These are phyloP conservation scores for Vickermania ingenoplastis DNA, from an alignment of 208 protist species.

Conservation along the genomic window DNA sequence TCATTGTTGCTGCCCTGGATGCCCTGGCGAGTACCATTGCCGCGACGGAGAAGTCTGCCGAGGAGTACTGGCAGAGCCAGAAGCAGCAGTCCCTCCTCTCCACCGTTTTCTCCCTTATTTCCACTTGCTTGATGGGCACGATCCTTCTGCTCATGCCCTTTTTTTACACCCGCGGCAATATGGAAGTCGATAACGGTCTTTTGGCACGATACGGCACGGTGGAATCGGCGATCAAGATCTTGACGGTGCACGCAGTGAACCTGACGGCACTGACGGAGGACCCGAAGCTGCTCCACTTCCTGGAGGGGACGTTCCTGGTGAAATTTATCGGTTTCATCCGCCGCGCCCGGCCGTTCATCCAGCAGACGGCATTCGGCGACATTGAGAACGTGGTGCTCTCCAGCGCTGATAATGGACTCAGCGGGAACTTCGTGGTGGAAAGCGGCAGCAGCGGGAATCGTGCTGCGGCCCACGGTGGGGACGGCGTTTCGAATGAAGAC, in stretches of 20 bases:
- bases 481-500: not conserved
- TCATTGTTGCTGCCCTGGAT: not conserved
- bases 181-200: not conserved
- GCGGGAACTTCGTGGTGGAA: too few species aligned
- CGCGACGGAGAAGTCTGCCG: too few species aligned
- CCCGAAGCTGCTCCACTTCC: not conserved
- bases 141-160: not conserved
- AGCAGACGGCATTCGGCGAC: conserved; percentile 12
- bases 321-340: not conserved
- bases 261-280: not conserved
- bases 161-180: not conserved
- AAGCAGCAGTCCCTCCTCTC: not conserved
- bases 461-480: not conserved
- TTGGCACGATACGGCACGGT: not conserved
- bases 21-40: too few species aligned
- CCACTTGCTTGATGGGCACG: not conserved
- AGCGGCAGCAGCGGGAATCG: too few species aligned
- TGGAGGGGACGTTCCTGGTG: not conserved
- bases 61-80: not conserved
- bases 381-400: conserved; percentile 13
- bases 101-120: not conserved
- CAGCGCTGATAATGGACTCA: conserved; percentile 1
- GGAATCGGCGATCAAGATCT: not conserved
- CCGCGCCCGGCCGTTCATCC: not conserved
- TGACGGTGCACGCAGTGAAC: not conserved